Evolutionary conservation across 805 yeast genomes (phyloP), one percentile per base, ranked within the genome.

Genomic region (Ogataea kodamae): DNA sequence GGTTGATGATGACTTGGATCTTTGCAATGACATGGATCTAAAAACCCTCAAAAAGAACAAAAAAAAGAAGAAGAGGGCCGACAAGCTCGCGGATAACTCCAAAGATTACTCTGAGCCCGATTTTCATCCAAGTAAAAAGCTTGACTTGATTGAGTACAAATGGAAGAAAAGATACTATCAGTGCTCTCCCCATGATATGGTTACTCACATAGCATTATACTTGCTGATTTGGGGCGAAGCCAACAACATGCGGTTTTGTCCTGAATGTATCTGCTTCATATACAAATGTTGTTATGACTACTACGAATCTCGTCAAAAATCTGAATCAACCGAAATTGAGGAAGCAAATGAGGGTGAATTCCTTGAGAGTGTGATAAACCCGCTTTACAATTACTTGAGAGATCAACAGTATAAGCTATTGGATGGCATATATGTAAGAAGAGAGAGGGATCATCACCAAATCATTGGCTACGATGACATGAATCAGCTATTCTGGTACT

Each of bases 111-210:
- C 46, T 12, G 46, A 33, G 18, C 43, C 43, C 3, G 49, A 46
- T 11, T 52, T 53, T 30, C 46, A 50, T 20, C 48, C 54, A 1
- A 44, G 43, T 19, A 51, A 46, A 29, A 37, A 59, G 68, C 32
- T 73, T 73, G 55, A 84, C 74, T 81, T 87, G 24, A 90, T 94
- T 14, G 95, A 88, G 54, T 83, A 78, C 55, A 70, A 79, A 45
- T 87, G 95, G 96, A 78, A 75, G 50, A 43, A 62, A 10, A 68
- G 69, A 48, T 83, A 84, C 87, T 68, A 67, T 44, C 54, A 54
- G 19, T 64, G 70, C 36, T 54, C 74, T 0, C 72, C 75, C 3
- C 60, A 57, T 18, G 85, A 83, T 43, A 74, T 81, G 61, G 70
- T 77, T 3, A 67, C 75, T 37, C 89, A 76, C 59, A 57, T 81